These are phyloP conservation scores for Clonostachys solani DNA, from an alignment of 2,329 filamentous ascomycete genomes.

Conservation along the genomic window DNA sequence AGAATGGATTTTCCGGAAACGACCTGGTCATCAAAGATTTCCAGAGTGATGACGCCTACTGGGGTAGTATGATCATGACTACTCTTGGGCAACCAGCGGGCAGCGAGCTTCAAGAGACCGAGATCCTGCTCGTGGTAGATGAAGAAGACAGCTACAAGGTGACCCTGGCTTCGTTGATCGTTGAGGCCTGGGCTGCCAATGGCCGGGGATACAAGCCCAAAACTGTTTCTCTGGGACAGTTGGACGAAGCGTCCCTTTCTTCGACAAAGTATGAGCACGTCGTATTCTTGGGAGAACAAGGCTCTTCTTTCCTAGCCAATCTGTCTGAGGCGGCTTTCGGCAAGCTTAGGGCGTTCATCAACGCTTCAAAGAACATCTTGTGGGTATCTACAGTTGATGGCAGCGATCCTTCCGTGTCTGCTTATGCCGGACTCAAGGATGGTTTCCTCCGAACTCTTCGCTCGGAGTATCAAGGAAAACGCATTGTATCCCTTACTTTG, in stretches of 20 bases:
- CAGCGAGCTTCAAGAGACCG: too few relatives aligned
- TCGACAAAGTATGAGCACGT: constrained; percentile 1
- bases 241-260: background rate
- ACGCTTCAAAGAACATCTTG: too few relatives aligned
- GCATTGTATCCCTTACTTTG: too few relatives aligned
- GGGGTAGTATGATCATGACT: constrained; percentile 2
- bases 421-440: background rate
- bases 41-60: background rate
- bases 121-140: too few relatives aligned
- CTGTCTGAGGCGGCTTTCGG: background rate
- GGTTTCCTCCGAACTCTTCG: background rate
- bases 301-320: background rate
- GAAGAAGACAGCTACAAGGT: too few relatives aligned
- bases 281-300: background rate
- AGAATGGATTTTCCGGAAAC: constrained; percentile 5
- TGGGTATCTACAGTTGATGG: background rate
- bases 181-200: too few relatives aligned
- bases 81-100: background rate
- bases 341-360: background rate
- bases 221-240: too few relatives aligned
- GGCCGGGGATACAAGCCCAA: too few relatives aligned
- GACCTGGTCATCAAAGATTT: constrained; percentile 2
- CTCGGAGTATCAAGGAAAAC: background rate
- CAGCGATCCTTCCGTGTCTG: background rate
- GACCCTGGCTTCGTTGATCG: too few relatives aligned